Evolutionary conservation across 371 early-diverging fungal species (phyloP).

Genomic region (Mucor piriformis): DNA sequence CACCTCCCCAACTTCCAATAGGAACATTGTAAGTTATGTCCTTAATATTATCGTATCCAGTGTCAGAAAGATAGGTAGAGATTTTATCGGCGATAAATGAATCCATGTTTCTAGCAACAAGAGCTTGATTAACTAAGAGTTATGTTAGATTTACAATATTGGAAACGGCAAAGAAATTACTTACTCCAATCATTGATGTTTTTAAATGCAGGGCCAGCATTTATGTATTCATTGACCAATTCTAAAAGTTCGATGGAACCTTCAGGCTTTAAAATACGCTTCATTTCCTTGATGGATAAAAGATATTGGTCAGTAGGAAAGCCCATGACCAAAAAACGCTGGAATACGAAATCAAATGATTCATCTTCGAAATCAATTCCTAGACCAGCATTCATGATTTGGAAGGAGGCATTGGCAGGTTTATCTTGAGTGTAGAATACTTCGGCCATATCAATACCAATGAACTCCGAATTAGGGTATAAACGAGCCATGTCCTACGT

Average conservation of each 20-base stretch:
- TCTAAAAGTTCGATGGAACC: slow-evolving; percentile 49
- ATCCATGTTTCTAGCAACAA: slow-evolving; percentile 35
- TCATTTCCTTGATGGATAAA: slow-evolving; percentile 38
- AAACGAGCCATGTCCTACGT: slow-evolving; percentile 44
- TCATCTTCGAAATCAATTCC: slow-evolving; percentile 38
- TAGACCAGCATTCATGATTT: slow-evolving; percentile 34
- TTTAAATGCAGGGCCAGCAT: slow-evolving; percentile 38
- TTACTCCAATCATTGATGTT: slow-evolving; percentile 44
- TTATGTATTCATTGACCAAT: slow-evolving; percentile 36
- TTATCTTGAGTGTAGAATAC: slow-evolving; percentile 31
- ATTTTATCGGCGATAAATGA: slow-evolving; percentile 47
- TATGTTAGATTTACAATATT: too few species aligned
- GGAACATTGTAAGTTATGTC: slow-evolving; percentile 36
- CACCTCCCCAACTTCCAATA: slow-evolving; percentile 49
- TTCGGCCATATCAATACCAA: slow-evolving; percentile 51
- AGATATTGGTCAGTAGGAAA: slow-evolving; percentile 37
- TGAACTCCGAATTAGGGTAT: slow-evolving; percentile 49
- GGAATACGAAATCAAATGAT: slow-evolving; percentile 51
- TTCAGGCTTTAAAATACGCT: slow-evolving; percentile 42
- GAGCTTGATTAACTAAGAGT: slow-evolving; percentile 41
- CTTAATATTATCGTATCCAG: slow-evolving; percentile 29
- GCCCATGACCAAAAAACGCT: slow-evolving; percentile 53
- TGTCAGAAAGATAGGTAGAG: slow-evolving; percentile 25
- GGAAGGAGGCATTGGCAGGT: slow-evolving; percentile 39
- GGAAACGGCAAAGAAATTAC: not conserved